Evolutionary conservation across 2,329 filamentous ascomycete species (phyloP).

Genomic region (Cercospora janseana): DNA sequence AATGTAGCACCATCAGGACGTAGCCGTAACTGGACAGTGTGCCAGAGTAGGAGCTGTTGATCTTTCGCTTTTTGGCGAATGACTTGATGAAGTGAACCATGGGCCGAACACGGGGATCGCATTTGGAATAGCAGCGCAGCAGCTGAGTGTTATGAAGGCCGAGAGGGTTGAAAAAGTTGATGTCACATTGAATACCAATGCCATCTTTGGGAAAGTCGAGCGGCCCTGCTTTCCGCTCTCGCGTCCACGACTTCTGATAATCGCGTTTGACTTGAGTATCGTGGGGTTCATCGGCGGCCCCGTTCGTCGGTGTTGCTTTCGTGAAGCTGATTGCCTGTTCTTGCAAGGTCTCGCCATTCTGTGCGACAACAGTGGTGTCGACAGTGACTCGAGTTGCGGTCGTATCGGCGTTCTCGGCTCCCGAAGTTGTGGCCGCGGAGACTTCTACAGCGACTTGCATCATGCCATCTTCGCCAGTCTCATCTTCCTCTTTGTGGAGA

Average conservation of each 20-base stretch:
- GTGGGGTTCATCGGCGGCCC: neutral
- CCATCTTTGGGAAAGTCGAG: slow-evolving; percentile 76
- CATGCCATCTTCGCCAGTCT: slow-evolving; percentile 18
- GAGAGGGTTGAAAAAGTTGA: slow-evolving; percentile 85
- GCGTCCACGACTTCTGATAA: slow-evolving; percentile 39
- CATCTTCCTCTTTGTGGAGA: slow-evolving; percentile 28
- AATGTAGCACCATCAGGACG: slow-evolving; percentile 88
- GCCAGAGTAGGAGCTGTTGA: slow-evolving; percentile 83
- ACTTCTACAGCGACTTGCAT: neutral
- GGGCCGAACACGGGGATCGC: slow-evolving; percentile 71
- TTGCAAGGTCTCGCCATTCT: neutral
- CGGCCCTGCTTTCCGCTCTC: slow-evolving; percentile 48
- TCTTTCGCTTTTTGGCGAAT: slow-evolving; percentile 81
- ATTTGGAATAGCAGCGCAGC: slow-evolving; percentile 76
- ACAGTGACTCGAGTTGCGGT: neutral
- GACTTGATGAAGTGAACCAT: slow-evolving; percentile 85
- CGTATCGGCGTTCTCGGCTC: neutral
- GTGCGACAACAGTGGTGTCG: neutral
- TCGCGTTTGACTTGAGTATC: slow-evolving; percentile 18
- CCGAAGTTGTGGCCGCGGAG: neutral
- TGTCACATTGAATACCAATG: slow-evolving; percentile 83
- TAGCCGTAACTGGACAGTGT: slow-evolving; percentile 89
- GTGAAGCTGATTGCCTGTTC: neutral
- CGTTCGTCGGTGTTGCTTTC: neutral
- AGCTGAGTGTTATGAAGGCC: slow-evolving; percentile 81